Base-by-base conservation (phyloP, 2,329 filamentous ascomycete genomes). In the Escovopsis sp. region DNA sequence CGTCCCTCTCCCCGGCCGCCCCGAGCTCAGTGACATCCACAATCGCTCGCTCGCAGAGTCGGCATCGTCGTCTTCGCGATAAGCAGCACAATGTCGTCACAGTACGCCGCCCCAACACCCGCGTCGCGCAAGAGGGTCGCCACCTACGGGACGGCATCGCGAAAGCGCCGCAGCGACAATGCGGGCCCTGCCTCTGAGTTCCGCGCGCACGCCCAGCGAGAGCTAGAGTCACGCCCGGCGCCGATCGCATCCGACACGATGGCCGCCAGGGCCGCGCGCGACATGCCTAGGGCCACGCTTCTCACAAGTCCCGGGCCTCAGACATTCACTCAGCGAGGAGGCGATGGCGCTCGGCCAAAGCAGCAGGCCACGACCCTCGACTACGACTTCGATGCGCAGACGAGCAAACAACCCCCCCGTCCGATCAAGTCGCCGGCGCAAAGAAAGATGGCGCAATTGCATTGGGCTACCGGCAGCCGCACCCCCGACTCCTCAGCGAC, bases 101-200 rank as follows among this genome's bases (percentile, higher is more conserved):
- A 41, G 35, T 41, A 37, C 14, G 42, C 43, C 25, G 31, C 49
- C 27, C 32, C 47, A n/a, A 39, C 21, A 11, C 21, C 46, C 27
- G 41, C 47, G 17, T 29, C 40, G 29, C 40, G 41, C 35, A 48
- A 41, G 37, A 48, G 45, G 38, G 31, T 49, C 15, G 36, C 46
- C 37, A 51, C 49, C 5, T 51, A 51, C 35, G 48, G 48, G 31
- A 51, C 49, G 33, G 25, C 46, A 35, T 42, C 47, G 39, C 48
- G 48, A 40, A 51, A 44, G 34, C 39, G 36, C 31, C 41, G 19
- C 19, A 19, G 23, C 19, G 19, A 23, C 15, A 33, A 23, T 18
- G n/a, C 15, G 10, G 19, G 17, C 11, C 13, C n/a, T 18, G 31
- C n/a, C 14, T 23, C 31, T 33, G 17, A 33, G 14, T 33, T n/a